Evolutionary conservation across 2,329 filamentous ascomycete species (phyloP).

Genomic region (Chaetomium sp.): DNA sequence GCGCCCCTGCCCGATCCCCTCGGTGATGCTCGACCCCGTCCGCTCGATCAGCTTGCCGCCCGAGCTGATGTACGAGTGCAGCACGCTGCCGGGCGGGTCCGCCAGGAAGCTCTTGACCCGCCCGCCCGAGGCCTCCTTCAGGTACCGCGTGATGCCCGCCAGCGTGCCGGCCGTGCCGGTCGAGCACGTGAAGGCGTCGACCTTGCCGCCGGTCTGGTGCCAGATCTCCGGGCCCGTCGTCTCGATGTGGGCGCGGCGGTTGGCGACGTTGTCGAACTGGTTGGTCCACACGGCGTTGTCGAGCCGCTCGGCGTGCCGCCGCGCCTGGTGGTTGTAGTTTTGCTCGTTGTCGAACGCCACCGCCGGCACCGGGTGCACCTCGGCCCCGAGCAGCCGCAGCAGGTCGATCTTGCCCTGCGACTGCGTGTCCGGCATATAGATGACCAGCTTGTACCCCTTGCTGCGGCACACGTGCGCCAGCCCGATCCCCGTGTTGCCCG

Average conservation of each 20-base stretch:
- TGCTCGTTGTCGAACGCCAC: slow-evolving; percentile 93
- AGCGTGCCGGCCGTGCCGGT: slow-evolving; percentile 92
- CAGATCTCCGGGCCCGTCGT: slow-evolving; percentile 98
- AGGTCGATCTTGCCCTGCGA: slow-evolving; percentile 98
- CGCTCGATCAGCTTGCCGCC: slow-evolving; percentile 84
- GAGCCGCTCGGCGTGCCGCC: slow-evolving; percentile 80
- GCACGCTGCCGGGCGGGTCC: slow-evolving; percentile 88
- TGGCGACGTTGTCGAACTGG: slow-evolving; percentile 97
- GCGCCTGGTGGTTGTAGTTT: slow-evolving; percentile 98
- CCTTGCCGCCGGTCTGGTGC: slow-evolving; percentile 80
- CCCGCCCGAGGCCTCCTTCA: slow-evolving; percentile 80
- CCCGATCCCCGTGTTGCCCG: slow-evolving; percentile 96
- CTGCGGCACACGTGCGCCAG: slow-evolving; percentile 94
- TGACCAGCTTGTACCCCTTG: slow-evolving; percentile 90
- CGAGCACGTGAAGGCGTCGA: slow-evolving; percentile 94
- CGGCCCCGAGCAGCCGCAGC: slow-evolving; percentile 83
- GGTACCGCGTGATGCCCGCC: slow-evolving; percentile 82
- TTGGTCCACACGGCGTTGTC: slow-evolving; percentile 97
- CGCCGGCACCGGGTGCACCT: slow-evolving; percentile 93
- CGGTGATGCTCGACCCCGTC: slow-evolving; percentile 85
- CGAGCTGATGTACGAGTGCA: slow-evolving; percentile 87
- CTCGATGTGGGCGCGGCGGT: slow-evolving; percentile 91
- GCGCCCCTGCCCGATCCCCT: slow-evolving; percentile 95
- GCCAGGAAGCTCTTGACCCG: slow-evolving; percentile 85
- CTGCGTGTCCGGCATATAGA: slow-evolving; percentile 99